phyloP scores from a whole-genome alignment of 495 filamentous ascomycete species.

The Aspergillus mulundensis region DNA sequence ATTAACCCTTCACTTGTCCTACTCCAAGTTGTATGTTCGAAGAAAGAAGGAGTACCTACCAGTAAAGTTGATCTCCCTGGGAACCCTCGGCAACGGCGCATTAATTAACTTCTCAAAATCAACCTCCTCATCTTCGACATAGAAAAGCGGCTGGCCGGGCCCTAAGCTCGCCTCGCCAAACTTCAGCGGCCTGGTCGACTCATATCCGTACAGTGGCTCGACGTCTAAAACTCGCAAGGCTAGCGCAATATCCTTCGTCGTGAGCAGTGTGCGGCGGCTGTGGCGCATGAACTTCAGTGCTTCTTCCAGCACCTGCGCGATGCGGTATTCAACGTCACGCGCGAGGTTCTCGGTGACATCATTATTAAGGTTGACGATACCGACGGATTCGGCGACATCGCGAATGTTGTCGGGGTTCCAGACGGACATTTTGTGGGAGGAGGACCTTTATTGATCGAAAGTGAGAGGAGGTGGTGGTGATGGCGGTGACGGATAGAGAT shows the following conservation, averaged over 20 bases:
- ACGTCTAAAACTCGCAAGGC: conserved; percentile 83
- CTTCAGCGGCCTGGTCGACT: conserved; percentile 75
- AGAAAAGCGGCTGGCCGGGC: conserved; percentile 92
- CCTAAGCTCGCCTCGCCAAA: conserved; percentile 94
- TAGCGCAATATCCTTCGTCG: conserved; percentile 78
- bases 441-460: not conserved
- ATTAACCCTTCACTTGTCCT: conserved; percentile 17
- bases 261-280: conserved; percentile 73
- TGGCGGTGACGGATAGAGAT: not conserved
- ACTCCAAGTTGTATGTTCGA: not conserved
- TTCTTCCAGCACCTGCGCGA: conserved; percentile 88
- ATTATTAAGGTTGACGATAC: conserved; percentile 71
- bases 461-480: not conserved
- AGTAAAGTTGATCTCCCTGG: conserved; percentile 87
- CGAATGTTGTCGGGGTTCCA: conserved; percentile 96
- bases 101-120: conserved; percentile 99
- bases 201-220: conserved; percentile 94
- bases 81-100: conserved; percentile 88
- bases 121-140: conserved; percentile 96
- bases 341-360: conserved; percentile 80
- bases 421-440: conserved; percentile 48
- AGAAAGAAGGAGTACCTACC: conserved; percentile 47
- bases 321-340: conserved; percentile 91
- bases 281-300: conserved; percentile 94
- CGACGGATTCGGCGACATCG: conserved; percentile 93